Base-by-base conservation (phyloP, 1,284 basidiomycete genomes). In the Marasmius sp. region DNA sequence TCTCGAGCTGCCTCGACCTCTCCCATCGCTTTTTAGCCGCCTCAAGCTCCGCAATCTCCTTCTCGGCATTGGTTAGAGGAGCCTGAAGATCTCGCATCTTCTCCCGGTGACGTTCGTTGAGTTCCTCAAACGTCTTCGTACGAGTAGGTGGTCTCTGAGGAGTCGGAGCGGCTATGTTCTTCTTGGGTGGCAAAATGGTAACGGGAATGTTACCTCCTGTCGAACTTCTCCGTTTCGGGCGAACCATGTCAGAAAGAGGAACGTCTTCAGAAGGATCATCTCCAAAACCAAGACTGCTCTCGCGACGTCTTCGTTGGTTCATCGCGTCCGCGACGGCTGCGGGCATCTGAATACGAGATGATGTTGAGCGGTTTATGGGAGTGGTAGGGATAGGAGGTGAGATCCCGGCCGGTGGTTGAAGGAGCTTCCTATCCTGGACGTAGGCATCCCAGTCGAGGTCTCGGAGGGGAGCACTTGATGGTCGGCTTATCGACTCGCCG, bases 341-440 rank as follows among this genome's bases (percentile, higher is more conserved):
- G 5, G 92, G 81, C 18, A 92, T 81, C 6, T 84, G 77, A 34
- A 82, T 73, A 49, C 85, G 79, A 53, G 75, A 69, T 43, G 79
- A 71, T 53, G 74, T 69, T 6, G 60, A 55, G 34, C 81, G 70
- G 41, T 75, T 74, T 38, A 84, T 67, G 43, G 84, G 77, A 12
- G 85, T 85, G 9, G 88, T 86, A 4, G 81, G 75, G 67, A 93
- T 93, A 1, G 91, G 91, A 27, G 85, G 77, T 6, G 88, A 86
- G 50, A 90, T 80, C 9, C 92, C 92, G 36, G 87, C 83, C n/a
- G 92, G 91, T 54, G 92, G 91, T 69, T 92, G 89, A 61, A 93
- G 76, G 10, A 93, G 79, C 71, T 89, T 92, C 62, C 91, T 85
- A 57, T 93, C 91, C 52, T 85, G 87, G 59, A 93, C 82, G 72